phyloP scores from a whole-genome alignment of 345 rosid species.

The Odontarrhena argentea region DNA sequence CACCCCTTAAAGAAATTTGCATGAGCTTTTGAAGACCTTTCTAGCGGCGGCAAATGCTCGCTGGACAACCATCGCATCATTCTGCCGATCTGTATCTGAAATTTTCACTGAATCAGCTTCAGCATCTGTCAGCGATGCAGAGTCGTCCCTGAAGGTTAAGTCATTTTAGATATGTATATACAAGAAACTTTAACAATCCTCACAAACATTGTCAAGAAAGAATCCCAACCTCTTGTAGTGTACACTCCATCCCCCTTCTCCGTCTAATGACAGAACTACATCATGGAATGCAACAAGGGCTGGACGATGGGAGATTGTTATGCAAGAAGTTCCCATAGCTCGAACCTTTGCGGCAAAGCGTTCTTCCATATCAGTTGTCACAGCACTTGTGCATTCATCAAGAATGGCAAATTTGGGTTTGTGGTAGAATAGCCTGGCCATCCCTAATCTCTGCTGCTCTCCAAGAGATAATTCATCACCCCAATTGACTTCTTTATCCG shows the following conservation, averaged over 20 bases:
- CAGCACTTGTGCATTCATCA: slow-evolving; percentile 99
- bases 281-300: slow-evolving; percentile 98
- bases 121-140: slow-evolving; percentile 51
- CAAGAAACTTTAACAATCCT: slow-evolving; percentile 10
- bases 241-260: slow-evolving; percentile 96
- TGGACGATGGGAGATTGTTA: slow-evolving; percentile 98
- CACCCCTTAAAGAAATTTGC: slow-evolving; percentile 4
- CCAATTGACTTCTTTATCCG: slow-evolving; percentile 91
- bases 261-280: slow-evolving; percentile 89
- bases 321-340: slow-evolving; percentile 99
- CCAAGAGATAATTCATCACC: slow-evolving; percentile 97
- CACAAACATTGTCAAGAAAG: slow-evolving; percentile 26
- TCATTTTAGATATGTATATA: slow-evolving; percentile 28
- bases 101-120: slow-evolving; percentile 45
- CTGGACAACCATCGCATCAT: slow-evolving; percentile 89
- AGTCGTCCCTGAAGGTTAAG: slow-evolving; percentile 63
- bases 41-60: slow-evolving; percentile 71
- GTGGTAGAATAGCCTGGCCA: slow-evolving; percentile 98
- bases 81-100: slow-evolving; percentile 69
- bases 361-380: slow-evolving; percentile 99
- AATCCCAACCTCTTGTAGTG: slow-evolving; percentile 71
- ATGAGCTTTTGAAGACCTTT: slow-evolving; percentile 51
- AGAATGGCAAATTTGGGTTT: slow-evolving; percentile 99
- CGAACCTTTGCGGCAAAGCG: slow-evolving; percentile 94
- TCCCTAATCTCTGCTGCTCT: slow-evolving; percentile 98